Evolutionary conservation across 768 basidiomycete species (phyloP).

Genomic region (Dioszegia crocea): DNA sequence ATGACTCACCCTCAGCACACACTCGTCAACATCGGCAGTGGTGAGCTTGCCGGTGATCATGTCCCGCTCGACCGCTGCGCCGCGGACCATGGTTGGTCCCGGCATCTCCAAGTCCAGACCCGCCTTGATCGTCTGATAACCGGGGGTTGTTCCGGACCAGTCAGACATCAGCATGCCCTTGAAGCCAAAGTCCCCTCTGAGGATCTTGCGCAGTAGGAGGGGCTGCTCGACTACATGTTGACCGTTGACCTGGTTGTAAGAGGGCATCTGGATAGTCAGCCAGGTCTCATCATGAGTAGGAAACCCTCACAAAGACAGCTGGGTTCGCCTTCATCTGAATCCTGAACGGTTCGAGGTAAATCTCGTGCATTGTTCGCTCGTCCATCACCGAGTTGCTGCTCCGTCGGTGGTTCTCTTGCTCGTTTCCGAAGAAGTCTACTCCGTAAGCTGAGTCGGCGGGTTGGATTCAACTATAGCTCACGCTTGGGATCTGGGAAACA

Average conservation of each 20-base stretch:
- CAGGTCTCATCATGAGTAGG: background rate
- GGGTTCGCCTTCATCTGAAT: slow-evolving; percentile 55
- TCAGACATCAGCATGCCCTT: slow-evolving; percentile 75
- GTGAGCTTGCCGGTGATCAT: slow-evolving; percentile 61
- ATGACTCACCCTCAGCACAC: slow-evolving; percentile 58
- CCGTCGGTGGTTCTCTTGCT: slow-evolving; percentile 74
- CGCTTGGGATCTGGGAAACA: slow-evolving; percentile 23
- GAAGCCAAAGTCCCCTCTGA: slow-evolving; percentile 70
- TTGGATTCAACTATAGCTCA: too few relatives aligned
- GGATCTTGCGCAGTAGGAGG: slow-evolving; percentile 59
- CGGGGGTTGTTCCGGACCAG: slow-evolving; percentile 71
- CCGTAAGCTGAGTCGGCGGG: slow-evolving; percentile 52
- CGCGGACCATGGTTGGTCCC: slow-evolving; percentile 33
- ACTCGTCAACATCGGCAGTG: slow-evolving; percentile 61
- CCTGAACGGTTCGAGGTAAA: slow-evolving; percentile 65
- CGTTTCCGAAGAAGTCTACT: slow-evolving; percentile 78
- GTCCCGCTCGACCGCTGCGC: slow-evolving; percentile 49
- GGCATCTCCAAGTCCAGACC: slow-evolving; percentile 67
- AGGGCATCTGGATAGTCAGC: slow-evolving; percentile 52
- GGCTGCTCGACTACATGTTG: slow-evolving; percentile 66
- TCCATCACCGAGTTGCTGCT: slow-evolving; percentile 55
- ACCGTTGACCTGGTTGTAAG: slow-evolving; percentile 59
- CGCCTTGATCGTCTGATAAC: slow-evolving; percentile 64
- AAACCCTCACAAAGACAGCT: slow-evolving; percentile 64
- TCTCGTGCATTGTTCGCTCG: slow-evolving; percentile 59